Evolutionary conservation across 768 basidiomycete species (phyloP), one percentile per base, ranked within the genome.

Genomic region (Phaeotremella skinneri): DNA sequence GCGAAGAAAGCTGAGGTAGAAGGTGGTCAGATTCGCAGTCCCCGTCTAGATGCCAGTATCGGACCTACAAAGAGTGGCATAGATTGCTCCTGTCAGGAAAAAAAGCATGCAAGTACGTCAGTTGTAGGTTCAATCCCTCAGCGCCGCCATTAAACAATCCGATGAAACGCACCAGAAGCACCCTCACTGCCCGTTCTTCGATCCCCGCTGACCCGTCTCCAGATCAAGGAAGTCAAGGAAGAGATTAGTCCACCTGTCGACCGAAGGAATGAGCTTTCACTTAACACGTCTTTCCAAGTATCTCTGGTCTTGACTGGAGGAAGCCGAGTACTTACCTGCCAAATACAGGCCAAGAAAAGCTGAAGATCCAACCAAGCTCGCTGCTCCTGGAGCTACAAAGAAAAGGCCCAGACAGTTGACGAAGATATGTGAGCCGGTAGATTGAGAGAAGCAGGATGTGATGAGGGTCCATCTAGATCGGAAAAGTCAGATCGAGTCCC

Each of bases 301-400:
- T 26, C 21, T n/a, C 17, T 13, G 6, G 17, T 9, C 6, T 51
- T 14, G 39, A 17, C 41, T 25, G 21, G 2, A 2, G 13, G 26
- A 32, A 2, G 13, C 6, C 11, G 25, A 27, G 13, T 39, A 58
- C 67, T 63, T 31, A 69, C 73, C 75, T 13, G 65, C 72, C 4
- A 76, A 64, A 56, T 76, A 76, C 7, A 76, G 49, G 1, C 73
- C 75, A 5, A 75, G 56, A 63, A 76, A 76, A 7, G 67, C 66
- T 4, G 72, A 63, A n/a, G 66, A 61, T 3, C 75, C 73, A n/a
- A 74, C 60, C 16, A 73, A 26, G 2, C 75, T 74, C n/a, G 68
- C 70, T 0, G 67, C 70, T 5, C 66, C 64, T 0, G 75, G 75
- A 42, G 71, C 72, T 17, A 76, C 54, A 56, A 76, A 76, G 56